Percentiles rank a stretch among this genome's conserved stretches.
phyloP scores from a whole-genome alignment of 139 green algal genomes.

The Tetratostichococcus sp. region DNA sequence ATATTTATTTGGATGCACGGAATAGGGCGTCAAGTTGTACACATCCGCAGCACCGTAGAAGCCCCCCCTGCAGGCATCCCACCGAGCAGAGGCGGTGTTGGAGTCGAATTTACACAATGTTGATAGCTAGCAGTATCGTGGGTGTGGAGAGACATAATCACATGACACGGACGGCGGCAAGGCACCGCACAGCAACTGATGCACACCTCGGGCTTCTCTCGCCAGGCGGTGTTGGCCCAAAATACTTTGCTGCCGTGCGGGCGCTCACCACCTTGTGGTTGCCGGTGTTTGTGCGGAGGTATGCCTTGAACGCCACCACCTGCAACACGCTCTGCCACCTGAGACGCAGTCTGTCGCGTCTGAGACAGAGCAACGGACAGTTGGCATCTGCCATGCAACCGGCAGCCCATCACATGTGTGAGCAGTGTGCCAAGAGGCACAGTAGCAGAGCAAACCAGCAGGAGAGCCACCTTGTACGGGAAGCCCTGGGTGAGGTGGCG shows the following conservation, averaged over 20 bases:
- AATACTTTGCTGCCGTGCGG: not conserved
- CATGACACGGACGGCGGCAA: no score
- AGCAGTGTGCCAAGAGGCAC: no score
- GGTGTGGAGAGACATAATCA: no score
- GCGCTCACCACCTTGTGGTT: slow-evolving; percentile 3
- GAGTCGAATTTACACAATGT: not conserved
- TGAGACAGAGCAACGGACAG: no score
- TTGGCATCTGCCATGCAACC: no score
- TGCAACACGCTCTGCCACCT: no score
- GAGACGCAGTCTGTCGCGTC: no score
- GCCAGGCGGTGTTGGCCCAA: not conserved
- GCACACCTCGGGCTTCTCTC: not conserved
- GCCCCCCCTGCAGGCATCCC: not conserved
- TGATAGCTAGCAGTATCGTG: no score
- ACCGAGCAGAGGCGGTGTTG: not conserved
- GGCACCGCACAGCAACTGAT: no score
- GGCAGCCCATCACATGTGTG: no score
- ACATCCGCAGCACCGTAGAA: slow-evolving; percentile 4
- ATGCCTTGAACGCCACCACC: slow-evolving; percentile 2
- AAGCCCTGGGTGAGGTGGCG: not conserved
- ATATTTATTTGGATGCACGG: not conserved
- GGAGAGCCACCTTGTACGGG: not conserved
- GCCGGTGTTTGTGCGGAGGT: slow-evolving; percentile 10
- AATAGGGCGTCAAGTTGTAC: slow-evolving; percentile 12
- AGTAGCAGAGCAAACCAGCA: no score